Evolutionary conservation across 345 rosid species (phyloP).

Genomic region (Citrus unshiu): DNA sequence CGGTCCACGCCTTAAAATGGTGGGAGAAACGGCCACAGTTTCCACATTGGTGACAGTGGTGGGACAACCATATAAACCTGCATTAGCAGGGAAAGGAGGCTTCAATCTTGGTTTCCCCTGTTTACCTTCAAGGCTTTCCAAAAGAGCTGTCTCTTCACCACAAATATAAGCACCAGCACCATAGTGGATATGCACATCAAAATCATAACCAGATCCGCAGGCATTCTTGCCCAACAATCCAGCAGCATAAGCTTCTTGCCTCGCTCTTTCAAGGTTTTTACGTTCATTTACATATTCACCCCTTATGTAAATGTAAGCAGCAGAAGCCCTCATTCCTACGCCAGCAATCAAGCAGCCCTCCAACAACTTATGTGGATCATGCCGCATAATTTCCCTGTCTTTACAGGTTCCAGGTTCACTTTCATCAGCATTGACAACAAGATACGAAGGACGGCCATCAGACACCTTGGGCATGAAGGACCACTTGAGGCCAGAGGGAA

Average conservation of each 20-base stretch:
- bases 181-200: constrained; percentile 91
- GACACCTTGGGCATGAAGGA: constrained; percentile 98
- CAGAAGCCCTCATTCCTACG: constrained; percentile 96
- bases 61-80: constrained; percentile 95
- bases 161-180: constrained; percentile 99
- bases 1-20: constrained; percentile 92
- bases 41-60: constrained; percentile 96
- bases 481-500: constrained; percentile 98
- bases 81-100: constrained; percentile 99
- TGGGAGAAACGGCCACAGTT: constrained; percentile 96
- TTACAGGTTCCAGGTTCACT: constrained; percentile 99
- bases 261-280: constrained; percentile 67
- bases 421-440: constrained; percentile 98
- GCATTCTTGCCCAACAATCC: constrained; percentile 95
- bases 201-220: constrained; percentile 97
- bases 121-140: constrained; percentile 96
- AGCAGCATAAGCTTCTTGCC: constrained; percentile 90
- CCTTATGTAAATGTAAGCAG: constrained; percentile 94
- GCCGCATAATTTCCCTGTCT: constrained; percentile 97
- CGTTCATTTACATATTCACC: constrained; percentile 98
- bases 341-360: constrained; percentile 99
- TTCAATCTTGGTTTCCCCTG: constrained; percentile 98
- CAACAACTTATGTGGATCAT: constrained; percentile 92
- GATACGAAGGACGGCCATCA: constrained; percentile 96
- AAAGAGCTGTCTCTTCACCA: constrained; percentile 97